phyloP scores from a whole-genome alignment of 2,329 filamentous ascomycete species.

The Fusarium torreyae region DNA sequence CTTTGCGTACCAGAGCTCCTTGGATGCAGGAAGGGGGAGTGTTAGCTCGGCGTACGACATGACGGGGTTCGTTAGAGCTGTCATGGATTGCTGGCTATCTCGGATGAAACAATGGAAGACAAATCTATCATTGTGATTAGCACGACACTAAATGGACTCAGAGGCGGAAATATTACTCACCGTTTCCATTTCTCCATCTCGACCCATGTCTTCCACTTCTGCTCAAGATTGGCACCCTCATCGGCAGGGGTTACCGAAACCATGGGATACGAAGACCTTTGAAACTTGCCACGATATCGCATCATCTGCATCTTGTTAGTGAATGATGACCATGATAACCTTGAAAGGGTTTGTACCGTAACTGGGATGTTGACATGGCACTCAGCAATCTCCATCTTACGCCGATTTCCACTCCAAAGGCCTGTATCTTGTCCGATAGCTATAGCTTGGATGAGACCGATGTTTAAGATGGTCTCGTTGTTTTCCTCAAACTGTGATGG shows the following conservation, averaged over 20 bases:
- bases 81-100: constrained; percentile 78
- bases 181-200: constrained; percentile 77
- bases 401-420: constrained; percentile 68
- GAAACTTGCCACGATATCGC: constrained; percentile 71
- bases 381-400: constrained; percentile 71
- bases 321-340: background rate
- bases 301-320: constrained; percentile 61
- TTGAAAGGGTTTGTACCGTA: constrained; percentile 55
- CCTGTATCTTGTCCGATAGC: constrained; percentile 66
- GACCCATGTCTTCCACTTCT: constrained; percentile 77
- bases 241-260: constrained; percentile 69
- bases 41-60: constrained; percentile 80
- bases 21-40: constrained; percentile 74
- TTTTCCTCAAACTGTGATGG: constrained; percentile 64
- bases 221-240: constrained; percentile 68
- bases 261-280: constrained; percentile 66
- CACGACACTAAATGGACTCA: background rate
- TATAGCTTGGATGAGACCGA: constrained; percentile 65
- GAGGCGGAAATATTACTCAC: constrained; percentile 46
- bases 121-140: constrained; percentile 59
- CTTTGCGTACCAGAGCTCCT: constrained; percentile 76
- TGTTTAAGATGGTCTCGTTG: constrained; percentile 62
- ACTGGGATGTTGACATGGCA: constrained; percentile 63
- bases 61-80: constrained; percentile 73
- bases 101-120: constrained; percentile 76